Base-by-base conservation (phyloP, 75 land plant species). In the Selaginella moellendorffii region DNA sequence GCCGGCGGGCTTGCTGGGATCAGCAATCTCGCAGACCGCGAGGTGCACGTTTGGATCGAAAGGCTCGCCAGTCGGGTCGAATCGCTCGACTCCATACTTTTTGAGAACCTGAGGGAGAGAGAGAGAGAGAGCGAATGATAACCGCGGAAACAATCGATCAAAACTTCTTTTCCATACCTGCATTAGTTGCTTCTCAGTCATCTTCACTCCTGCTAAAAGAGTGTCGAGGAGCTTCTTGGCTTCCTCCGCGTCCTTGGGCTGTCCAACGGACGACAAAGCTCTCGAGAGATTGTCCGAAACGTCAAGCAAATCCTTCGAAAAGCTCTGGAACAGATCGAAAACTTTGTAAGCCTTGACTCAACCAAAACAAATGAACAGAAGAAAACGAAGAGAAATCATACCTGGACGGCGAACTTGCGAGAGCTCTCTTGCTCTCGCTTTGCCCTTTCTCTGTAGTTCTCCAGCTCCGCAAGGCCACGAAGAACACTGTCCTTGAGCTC, bases 381-480 rank as follows among this genome's bases (percentile, higher is more conserved):
- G 19, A 14, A 1, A 53, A 24, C 29, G 24, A 66, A 26, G 0
- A 68, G 20, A 68, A 27, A 0, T 26, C 23, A 30, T 51, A 89
- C 98, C 90, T 93, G 98, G 24, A 93, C 76, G 27, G 90, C 89
- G 74, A 77, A 93, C 61, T 89, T 89, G 29, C 84, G 85, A 28
- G 90, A 66, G 51, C 69, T 85, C 46, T 93, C 98, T 25, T 85
- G 77, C 31, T 89, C 98, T 54, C 90, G 83, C 62, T 30, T 80
- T 25, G 82, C 77, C 70, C 98, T 80, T 0, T 69, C 83, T 62
- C 71, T 69, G 53, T 89, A 83, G 81, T 86, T 93, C 63, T 93
- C 87, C 75, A 82, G 80, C 52, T 93, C 98, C 5, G 96, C 98
- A 69, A 72, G 83, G 23, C 77, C 72, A 21, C 88, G 75, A 18